Base-by-base conservation (phyloP, 2,329 filamentous ascomycete genomes). In the Trichoderma aggressivum region DNA sequence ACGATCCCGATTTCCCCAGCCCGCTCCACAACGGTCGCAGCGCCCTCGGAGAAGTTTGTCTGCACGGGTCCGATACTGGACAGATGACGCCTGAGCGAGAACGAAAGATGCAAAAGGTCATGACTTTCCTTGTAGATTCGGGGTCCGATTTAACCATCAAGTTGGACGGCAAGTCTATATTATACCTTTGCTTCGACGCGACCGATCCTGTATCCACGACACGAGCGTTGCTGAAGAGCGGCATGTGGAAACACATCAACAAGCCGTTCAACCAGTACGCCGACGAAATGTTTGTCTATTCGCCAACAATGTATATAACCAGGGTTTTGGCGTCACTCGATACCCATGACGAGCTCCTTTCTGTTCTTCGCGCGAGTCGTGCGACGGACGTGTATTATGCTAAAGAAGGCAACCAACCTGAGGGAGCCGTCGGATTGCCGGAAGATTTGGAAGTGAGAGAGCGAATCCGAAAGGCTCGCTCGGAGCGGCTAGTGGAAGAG, bases 181-280 rank as follows among this genome's bases (percentile, higher is more conserved):
- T 92, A 11, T 80, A 89, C 14, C 84, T 91, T 2, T 89, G 89
- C 5, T 84, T 92, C 28, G 87, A 90, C 70, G 85, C 87, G 0
- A 74, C 80, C 8, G 86, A 89, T 55, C 84, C 89, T 0, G 72
- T 90, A 3, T 80, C 83, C 0, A 87, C 88, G 7, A 87, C 87
- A 0, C 85, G 85, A 55, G 84, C 86, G 0, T 83, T 92, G 1
- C 82, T 92, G 8, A 89, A 89, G 75, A 87, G 86, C 0, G 88
- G 87, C 56, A 85, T 91, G 80, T 91, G 89, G 89, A 89, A 89
- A 76, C 81, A 86, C 36, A 80, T 91, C 75, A 91, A 91, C 79
- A 85, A 88, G 72, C 81, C 86, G 0, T 88, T 85, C 75, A 89
- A 90, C 74, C 81, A 84, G 72, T 89, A 84, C 78, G 86, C 79